Evolutionary conservation across 352 stramenopile genomes (phyloP).

Genomic region (Pythium vanterpoolii): DNA sequence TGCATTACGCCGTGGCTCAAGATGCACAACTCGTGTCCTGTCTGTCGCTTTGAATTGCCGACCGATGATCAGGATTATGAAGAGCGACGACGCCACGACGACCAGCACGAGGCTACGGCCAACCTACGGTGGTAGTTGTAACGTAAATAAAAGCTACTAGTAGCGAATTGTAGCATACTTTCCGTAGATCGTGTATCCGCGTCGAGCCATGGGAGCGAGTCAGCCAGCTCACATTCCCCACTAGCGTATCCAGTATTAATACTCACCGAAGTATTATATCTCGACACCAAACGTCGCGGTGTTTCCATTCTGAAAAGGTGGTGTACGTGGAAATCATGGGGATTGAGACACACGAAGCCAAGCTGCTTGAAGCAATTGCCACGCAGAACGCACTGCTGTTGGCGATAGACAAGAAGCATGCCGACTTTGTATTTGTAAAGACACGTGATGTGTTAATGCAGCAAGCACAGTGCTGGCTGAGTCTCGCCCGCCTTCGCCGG

Average conservation of each 20-base stretch:
- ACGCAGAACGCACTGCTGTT: conserved; percentile 22
- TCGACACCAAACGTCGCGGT: not conserved
- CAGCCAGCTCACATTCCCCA: not conserved
- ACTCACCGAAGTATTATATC: not conserved
- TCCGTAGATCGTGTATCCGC: not conserved
- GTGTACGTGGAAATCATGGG: not conserved
- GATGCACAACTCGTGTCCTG: conserved; percentile 85
- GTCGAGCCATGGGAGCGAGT: not conserved
- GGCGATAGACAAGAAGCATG: conserved; percentile 29
- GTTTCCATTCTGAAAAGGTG: not conserved
- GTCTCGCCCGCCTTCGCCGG: conserved; percentile 10
- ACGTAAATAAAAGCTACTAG: not conserved
- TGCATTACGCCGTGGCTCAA: conserved; percentile 88
- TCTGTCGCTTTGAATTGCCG: conserved; percentile 80
- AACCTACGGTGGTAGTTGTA: conserved; percentile 3
- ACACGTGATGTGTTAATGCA: conserved; percentile 33
- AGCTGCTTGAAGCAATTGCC: conserved; percentile 10
- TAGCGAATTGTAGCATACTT: not conserved
- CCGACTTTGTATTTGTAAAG: conserved; percentile 48
- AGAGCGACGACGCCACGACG: conserved; percentile 38
- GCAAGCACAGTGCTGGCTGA: conserved; percentile 19
- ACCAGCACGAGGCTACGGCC: not conserved
- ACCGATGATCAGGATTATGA: conserved; percentile 84
- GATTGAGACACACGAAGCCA: not conserved
- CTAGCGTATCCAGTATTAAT: not conserved